Percentiles rank a stretch among this genome's conserved stretches.
Evolutionary conservation across 2,329 filamentous ascomycete species (phyloP).

Genomic region (Penicillium sp.): DNA sequence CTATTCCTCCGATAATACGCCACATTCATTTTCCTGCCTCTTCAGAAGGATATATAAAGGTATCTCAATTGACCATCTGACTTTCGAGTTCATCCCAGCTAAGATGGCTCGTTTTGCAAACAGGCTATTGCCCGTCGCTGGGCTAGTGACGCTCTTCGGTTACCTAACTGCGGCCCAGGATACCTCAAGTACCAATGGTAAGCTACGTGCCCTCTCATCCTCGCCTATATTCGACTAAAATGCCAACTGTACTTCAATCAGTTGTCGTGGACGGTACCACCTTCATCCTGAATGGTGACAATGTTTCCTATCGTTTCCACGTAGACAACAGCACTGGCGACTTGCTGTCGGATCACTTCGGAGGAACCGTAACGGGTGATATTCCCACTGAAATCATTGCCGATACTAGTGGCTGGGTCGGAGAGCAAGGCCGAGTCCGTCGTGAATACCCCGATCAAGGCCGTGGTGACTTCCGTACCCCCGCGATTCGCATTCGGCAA

Average conservation of each 20-base stretch:
- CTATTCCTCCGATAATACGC: not conserved
- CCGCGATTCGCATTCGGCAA: constrained; percentile 58
- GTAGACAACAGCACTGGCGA: constrained; percentile 54
- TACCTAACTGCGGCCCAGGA: not conserved
- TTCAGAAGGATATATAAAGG: not conserved
- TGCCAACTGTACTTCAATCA: constrained; percentile 9
- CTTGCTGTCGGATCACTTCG: constrained; percentile 58
- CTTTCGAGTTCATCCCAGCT: not conserved
- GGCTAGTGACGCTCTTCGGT: not conserved
- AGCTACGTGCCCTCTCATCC: too few species aligned
- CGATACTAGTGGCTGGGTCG: constrained; percentile 50
- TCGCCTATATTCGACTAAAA: not conserved
- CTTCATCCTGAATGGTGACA: constrained; percentile 54
- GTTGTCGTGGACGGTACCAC: constrained; percentile 52
- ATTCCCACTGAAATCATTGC: constrained; percentile 40
- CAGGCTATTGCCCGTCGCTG: not conserved
- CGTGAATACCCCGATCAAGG: constrained; percentile 62
- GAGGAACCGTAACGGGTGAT: constrained; percentile 52
- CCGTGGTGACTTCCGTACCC: constrained; percentile 58
- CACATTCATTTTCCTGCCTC: not conserved
- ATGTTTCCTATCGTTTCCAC: constrained; percentile 60
- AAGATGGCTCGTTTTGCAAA: constrained; percentile 1
- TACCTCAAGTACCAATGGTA: not conserved
- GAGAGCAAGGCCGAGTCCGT: constrained; percentile 47
- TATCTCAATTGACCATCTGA: not conserved